These are phyloP conservation scores for Brachypodium distachyon DNA, from an alignment of 202 grass and related monocot genomes.

Conservation along the genomic window DNA sequence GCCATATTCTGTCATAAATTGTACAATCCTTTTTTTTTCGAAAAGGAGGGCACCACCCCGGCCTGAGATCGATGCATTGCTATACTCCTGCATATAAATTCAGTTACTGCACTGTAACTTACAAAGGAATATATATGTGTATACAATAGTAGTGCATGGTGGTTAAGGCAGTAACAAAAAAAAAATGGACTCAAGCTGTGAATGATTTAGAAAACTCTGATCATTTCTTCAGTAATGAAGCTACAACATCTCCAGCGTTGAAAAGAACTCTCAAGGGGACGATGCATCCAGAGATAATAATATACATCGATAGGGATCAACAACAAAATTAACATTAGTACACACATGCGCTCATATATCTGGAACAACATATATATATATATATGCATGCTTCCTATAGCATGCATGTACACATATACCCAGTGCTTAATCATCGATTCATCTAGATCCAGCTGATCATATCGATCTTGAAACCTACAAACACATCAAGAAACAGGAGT, in stretches of 20 bases:
- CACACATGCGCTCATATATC: conserved; percentile 1
- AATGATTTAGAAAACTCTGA: background rate
- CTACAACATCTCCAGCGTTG: background rate
- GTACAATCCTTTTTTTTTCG: no score
- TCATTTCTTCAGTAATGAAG: background rate
- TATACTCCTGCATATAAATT: no score
- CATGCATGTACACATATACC: background rate
- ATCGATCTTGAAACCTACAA: conserved; percentile 31
- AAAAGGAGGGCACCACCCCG: no score
- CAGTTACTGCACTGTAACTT: no score
- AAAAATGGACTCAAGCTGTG: background rate
- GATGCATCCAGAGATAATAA: conserved; percentile 28
- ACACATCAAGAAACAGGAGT: background rate
- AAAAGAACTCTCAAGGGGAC: conserved; percentile 20
- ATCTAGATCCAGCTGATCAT: background rate
- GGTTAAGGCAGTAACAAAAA: no score
- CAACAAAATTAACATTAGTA: conserved; percentile 7
- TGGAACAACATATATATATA: background rate
- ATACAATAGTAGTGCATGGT: no score
- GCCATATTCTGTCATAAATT: no score
- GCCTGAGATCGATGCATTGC: no score
- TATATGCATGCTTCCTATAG: conserved; percentile 3
- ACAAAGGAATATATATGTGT: no score
- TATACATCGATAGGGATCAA: conserved; percentile 19
- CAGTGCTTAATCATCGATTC: background rate